Percentiles rank a stretch among this genome's conserved stretches.
phyloP scores from a whole-genome alignment of 73 alveolate genomes.

The Paramecium primaurelia region DNA sequence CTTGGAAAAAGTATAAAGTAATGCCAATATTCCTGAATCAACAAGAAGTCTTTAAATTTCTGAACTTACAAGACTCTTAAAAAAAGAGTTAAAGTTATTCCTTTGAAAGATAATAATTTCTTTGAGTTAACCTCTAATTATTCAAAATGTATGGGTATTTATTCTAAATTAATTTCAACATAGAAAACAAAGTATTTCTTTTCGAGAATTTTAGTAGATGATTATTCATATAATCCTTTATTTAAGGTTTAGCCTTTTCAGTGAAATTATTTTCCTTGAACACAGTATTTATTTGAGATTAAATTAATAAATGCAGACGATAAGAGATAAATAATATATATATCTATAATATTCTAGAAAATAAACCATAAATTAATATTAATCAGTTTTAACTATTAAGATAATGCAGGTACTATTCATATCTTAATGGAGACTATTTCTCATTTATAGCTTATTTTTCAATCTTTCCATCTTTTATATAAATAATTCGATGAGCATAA shows the following conservation, averaged over 20 bases:
- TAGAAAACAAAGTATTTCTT: background rate
- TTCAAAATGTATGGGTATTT: background rate
- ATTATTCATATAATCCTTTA: background rate
- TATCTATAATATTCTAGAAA: background rate
- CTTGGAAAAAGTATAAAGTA: slow-evolving; percentile 14
- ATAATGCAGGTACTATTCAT: slow-evolving; percentile 51
- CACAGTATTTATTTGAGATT: background rate
- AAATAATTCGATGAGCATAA: slow-evolving; percentile 95
- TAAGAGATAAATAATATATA: too few relatives aligned
- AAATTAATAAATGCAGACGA: too few relatives aligned
- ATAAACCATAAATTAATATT: background rate
- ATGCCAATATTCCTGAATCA: slow-evolving; percentile 54
- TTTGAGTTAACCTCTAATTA: background rate
- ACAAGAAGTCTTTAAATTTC: background rate
- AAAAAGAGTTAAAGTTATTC: background rate
- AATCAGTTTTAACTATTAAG: slow-evolving; percentile 53
- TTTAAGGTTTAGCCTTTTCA: background rate
- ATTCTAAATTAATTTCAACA: background rate
- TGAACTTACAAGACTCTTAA: background rate
- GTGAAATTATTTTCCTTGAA: background rate
- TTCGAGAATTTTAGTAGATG: background rate
- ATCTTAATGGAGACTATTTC: slow-evolving; percentile 42
- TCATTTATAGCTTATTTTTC: slow-evolving; percentile 53
- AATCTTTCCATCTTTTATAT: slow-evolving; percentile 91
- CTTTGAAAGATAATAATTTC: slow-evolving; percentile 4